phyloP scores from a whole-genome alignment of 2,329 filamentous ascomycete genomes.

The Nemania serpens region DNA sequence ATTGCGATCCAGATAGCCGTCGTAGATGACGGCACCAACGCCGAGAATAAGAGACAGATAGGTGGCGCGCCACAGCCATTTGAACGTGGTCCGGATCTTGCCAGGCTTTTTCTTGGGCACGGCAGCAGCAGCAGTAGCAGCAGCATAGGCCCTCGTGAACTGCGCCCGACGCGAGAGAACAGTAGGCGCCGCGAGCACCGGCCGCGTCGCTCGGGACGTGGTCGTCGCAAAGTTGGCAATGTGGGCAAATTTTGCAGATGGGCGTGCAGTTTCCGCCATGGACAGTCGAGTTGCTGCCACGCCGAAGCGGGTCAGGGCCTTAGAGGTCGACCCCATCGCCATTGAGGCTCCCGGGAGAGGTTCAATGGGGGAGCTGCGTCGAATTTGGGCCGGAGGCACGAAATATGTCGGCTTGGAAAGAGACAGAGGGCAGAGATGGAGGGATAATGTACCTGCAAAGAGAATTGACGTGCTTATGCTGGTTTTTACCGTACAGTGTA shows the following conservation, averaged over 20 bases:
- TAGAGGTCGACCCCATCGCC: conserved; percentile 56
- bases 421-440: conserved; percentile 4
- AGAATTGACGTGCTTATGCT: conserved; percentile 15
- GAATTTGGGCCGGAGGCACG: conserved; percentile 16
- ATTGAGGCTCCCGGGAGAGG: conserved; percentile 42
- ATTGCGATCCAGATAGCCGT: conserved; percentile 81
- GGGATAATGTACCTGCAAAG: neutral
- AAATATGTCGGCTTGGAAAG: conserved; percentile 1
- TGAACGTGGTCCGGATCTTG: conserved; percentile 70
- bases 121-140: conserved; percentile 53
- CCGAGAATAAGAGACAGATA: conserved; percentile 75
- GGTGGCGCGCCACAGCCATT: conserved; percentile 82
- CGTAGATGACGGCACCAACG: conserved; percentile 74
- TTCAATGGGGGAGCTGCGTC: conserved; percentile 29
- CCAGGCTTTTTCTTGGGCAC: conserved; percentile 55
- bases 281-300: conserved; percentile 36
- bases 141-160: conserved; percentile 54
- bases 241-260: conserved; percentile 31
- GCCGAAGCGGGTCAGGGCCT: conserved; percentile 47
- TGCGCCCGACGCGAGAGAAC: conserved; percentile 43
- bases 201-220: conserved; percentile 39
- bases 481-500: neutral
- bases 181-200: conserved; percentile 38
- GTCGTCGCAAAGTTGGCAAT: conserved; percentile 22
- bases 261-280: conserved; percentile 39